Percentiles rank a stretch among this genome's conserved stretches.
Evolutionary conservation across 495 filamentous ascomycete species (phyloP).

Genomic region (Jackrogersella multiformis): DNA sequence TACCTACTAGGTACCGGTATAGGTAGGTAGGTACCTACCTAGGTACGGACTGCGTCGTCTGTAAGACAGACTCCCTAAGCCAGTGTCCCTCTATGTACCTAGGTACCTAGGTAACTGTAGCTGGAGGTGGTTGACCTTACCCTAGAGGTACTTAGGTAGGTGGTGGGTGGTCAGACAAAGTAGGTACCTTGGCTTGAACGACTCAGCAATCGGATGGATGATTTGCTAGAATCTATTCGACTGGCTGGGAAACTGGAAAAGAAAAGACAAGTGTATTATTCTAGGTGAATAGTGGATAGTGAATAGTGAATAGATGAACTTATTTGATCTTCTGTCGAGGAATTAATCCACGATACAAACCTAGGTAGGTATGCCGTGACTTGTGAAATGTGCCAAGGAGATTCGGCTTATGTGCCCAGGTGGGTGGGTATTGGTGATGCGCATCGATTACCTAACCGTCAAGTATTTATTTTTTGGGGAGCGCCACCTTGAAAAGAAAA

Average conservation of each 20-base stretch:
- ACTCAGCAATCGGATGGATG: background rate
- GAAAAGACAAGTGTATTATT: background rate
- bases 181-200: background rate
- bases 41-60: background rate
- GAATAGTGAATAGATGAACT: background rate
- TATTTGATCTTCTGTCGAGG: background rate
- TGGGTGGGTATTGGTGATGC: slow-evolving; percentile 13
- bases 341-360: slow-evolving; percentile 17
- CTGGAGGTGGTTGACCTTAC: too few species aligned
- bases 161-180: too few species aligned
- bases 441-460: slow-evolving; percentile 18
- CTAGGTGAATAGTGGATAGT: too few species aligned
- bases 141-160: too few species aligned
- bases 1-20: too few species aligned
- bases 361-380: slow-evolving; percentile 9
- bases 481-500: background rate
- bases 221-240: slow-evolving; percentile 9
- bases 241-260: background rate
- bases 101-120: too few species aligned
- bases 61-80: too few species aligned
- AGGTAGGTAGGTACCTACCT: too few species aligned
- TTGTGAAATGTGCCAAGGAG: background rate
- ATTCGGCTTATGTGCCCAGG: background rate
- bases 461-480: too few species aligned
- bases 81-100: too few species aligned